Evolutionary conservation across 2,329 filamentous ascomycete species (phyloP), one percentile per base, ranked within the genome.

Genomic region (Incumbomyces lentus): DNA sequence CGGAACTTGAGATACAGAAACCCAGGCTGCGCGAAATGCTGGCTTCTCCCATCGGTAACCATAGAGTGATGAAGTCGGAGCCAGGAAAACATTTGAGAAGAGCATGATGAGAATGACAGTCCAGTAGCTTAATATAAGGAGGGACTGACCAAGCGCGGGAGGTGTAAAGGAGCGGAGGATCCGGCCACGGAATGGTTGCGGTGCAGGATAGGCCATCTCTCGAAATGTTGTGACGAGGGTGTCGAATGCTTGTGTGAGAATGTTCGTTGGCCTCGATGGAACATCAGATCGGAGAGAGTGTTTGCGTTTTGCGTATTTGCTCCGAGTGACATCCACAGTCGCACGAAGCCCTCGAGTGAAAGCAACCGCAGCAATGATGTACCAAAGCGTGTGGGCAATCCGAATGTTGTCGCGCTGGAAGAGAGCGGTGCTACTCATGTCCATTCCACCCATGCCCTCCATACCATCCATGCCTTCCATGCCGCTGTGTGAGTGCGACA

Each of bases 21-120:
- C 65, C 46, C 71, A 74, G 3, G 72, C 75, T 3, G 70, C 71
- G 29, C 75, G 68, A 55, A 77, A 79, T 11, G 71, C 77, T 46
- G 80, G 69, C 38, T 70, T 63, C 54, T 81, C 76, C 66, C 71
- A 76, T 35, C 65, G 16, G 41, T 55, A 55, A 6, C 51, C 53
- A 31, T 54, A 55, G 38, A 54, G 40, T 13, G 51, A 34, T 7
- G 51, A 53, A 14, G 46, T 48, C 18, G 50, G 50, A 16, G 45
- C 35, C 16, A 55, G 52, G 33, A 55, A 49, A 12, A 46, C 44
- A 38, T 55, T 51, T 12, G 52, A 51, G 48, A 50, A 55, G 11
- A 55, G 32, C 52, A 55, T 55, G 16, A 49, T 50, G 41, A 55
- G 34, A 14, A 55, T 48, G 37, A 55, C 47, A 1, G 42, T 34